These are phyloP conservation scores for Mallotus japonicus DNA, from an alignment of 441 rosid genomes.

Conservation along the genomic window DNA sequence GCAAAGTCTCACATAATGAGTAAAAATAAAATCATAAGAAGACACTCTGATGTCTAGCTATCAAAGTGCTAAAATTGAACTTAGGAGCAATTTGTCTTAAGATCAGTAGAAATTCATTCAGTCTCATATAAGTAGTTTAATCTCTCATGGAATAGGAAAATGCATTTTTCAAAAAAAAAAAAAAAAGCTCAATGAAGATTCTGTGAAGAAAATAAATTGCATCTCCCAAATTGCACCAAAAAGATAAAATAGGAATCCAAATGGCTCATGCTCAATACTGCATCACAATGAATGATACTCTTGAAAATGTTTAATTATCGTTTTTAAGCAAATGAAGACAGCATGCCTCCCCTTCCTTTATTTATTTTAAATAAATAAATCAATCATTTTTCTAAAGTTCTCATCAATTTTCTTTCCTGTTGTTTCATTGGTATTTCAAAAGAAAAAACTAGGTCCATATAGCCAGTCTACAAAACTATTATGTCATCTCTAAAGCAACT, in stretches of 20 bases:
- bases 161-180: not conserved
- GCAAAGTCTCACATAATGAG: too few species aligned
- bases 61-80: not conserved
- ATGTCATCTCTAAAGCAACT: not conserved
- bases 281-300: not conserved
- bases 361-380: not conserved
- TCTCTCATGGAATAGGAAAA: not conserved
- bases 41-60: not conserved
- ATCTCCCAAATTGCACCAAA: not conserved
- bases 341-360: not conserved
- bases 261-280: not conserved
- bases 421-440: not conserved
- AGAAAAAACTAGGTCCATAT: not conserved
- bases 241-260: not conserved
- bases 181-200: not conserved
- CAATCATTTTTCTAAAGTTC: conserved; percentile 1
- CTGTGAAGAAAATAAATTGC: not conserved
- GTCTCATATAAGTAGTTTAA: not conserved
- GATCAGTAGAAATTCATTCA: not conserved
- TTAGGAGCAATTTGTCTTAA: not conserved
- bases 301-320: not conserved
- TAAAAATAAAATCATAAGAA: not conserved
- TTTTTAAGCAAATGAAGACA: not conserved
- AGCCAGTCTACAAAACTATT: not conserved
- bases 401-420: not conserved